Percentiles rank a stretch among this genome's conserved stretches.
Conservation (phyloP, 345 rosid species). For the Lumnitzera racemosa region DNA sequence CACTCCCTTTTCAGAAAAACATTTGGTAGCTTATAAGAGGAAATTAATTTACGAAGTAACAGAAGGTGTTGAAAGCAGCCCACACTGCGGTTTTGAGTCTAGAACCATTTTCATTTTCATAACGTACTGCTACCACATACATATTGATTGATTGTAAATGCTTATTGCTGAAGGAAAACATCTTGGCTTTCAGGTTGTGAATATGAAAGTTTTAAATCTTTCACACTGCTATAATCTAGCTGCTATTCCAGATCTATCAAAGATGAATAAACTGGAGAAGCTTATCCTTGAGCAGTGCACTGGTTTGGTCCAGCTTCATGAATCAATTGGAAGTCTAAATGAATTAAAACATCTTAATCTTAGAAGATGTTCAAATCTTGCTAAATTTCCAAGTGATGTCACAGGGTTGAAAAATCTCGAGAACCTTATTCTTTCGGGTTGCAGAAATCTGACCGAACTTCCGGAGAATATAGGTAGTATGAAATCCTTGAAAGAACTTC, state of each 20-base stretch:
- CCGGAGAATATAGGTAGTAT: conserved; percentile 29
- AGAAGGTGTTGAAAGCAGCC: no score
- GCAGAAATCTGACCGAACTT: conserved; percentile 25
- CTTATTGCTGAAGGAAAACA: neutral
- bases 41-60: no score
- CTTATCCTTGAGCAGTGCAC: conserved; percentile 27
- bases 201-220: conserved; percentile 38
- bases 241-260: conserved; percentile 37
- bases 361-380: conserved; percentile 23
- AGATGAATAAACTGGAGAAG: conserved; percentile 25
- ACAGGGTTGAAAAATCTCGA: conserved; percentile 31
- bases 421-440: conserved; percentile 32
- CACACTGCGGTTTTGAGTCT: neutral
- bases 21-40: neutral
- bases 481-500: conserved; percentile 38
- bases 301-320: conserved; percentile 22
- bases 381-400: conserved; percentile 32
- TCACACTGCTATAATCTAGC: conserved; percentile 22
- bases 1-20: neutral
- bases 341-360: conserved; percentile 31
- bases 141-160: neutral
- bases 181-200: conserved; percentile 25
- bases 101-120: neutral
- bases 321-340: conserved; percentile 30
- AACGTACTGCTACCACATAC: neutral